A percentile compares a stretch with the other conserved stretches of the same genome.
phyloP scores from a whole-genome alignment of 164 flowering plant genomes.

The Stephania yunnanensis region DNA sequence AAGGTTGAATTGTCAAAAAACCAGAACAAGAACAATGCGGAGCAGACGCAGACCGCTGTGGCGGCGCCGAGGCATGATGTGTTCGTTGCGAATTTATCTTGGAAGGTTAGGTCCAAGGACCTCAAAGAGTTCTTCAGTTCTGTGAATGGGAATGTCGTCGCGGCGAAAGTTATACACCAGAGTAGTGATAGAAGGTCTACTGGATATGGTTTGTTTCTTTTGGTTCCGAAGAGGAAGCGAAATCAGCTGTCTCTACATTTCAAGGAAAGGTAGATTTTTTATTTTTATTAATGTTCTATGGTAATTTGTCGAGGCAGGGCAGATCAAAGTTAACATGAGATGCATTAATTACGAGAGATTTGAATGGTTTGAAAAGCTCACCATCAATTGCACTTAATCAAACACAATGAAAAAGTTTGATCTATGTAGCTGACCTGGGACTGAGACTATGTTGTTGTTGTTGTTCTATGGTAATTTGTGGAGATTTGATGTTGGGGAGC shows the following conservation, averaged over 20 bases:
- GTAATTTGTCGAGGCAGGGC: too few relatives aligned
- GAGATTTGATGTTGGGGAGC: background rate
- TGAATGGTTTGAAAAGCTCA: too few relatives aligned
- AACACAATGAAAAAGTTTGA: too few relatives aligned
- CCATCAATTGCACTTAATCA: too few relatives aligned
- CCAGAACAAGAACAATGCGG: slow-evolving; percentile 35
- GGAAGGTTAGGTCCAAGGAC: slow-evolving; percentile 49
- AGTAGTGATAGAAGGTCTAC: slow-evolving; percentile 54
- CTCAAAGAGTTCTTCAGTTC: slow-evolving; percentile 60
- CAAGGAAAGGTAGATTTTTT: slow-evolving; percentile 62
- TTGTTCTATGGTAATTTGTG: background rate
- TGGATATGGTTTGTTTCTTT: slow-evolving; percentile 81
- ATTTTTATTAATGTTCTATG: background rate
- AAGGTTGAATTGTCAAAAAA: slow-evolving; percentile 50
- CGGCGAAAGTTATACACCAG: slow-evolving; percentile 58
- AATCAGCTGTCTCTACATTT: slow-evolving; percentile 53
- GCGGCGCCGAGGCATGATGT: slow-evolving; percentile 38
- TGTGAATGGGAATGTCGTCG: slow-evolving; percentile 30
- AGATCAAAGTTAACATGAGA: too few relatives aligned
- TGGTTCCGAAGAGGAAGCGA: slow-evolving; percentile 52
- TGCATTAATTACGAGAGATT: too few relatives aligned
- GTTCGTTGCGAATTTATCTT: slow-evolving; percentile 70
- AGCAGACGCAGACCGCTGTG: slow-evolving; percentile 21
- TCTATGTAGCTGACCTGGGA: too few relatives aligned
- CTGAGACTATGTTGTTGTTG: too few relatives aligned